Evolutionary conservation across 306 rosid genomes (phyloP).

Genomic region (Begonia masoniana): DNA sequence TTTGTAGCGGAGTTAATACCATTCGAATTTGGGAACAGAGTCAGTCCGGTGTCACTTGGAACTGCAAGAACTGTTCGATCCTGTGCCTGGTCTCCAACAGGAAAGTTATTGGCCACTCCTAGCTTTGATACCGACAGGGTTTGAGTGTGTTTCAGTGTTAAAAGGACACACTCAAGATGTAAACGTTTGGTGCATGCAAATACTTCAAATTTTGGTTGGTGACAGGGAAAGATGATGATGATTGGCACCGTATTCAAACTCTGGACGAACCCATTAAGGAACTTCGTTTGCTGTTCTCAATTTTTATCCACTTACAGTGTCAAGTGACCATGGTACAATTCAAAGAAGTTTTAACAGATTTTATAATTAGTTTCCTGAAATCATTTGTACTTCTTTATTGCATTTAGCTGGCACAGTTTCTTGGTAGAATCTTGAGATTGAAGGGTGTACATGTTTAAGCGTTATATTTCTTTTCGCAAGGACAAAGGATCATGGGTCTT

Average conservation of each 20-base stretch:
- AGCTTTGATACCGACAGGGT: constrained; percentile 95
- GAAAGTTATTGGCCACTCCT: constrained; percentile 65
- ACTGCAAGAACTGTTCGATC: constrained; percentile 46
- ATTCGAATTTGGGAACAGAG: constrained; percentile 92
- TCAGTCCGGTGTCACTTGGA: constrained; percentile 35
- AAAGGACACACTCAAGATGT: constrained; percentile 92
- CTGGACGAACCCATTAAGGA: constrained; percentile 65
- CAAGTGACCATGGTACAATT: too few species aligned
- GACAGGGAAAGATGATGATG: constrained; percentile 76
- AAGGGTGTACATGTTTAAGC: too few species aligned
- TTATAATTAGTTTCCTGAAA: too few species aligned
- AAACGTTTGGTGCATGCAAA: constrained; percentile 9
- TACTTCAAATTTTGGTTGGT: constrained; percentile 81
- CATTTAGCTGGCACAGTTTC: too few species aligned
- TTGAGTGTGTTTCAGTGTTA: constrained; percentile 73
- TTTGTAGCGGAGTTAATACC: constrained; percentile 94
- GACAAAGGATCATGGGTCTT: too few species aligned
- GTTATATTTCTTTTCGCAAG: too few species aligned
- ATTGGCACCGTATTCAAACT: constrained; percentile 84
- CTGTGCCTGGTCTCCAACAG: constrained; percentile 86
- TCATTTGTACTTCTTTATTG: too few species aligned
- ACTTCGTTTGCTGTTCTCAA: too few species aligned
- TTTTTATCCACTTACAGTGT: too few species aligned
- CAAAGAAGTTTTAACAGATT: too few species aligned
- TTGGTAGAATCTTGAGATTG: too few species aligned